phyloP scores from a whole-genome alignment of 805 yeast species.

The Wickerhamiella vanderwaltii region DNA sequence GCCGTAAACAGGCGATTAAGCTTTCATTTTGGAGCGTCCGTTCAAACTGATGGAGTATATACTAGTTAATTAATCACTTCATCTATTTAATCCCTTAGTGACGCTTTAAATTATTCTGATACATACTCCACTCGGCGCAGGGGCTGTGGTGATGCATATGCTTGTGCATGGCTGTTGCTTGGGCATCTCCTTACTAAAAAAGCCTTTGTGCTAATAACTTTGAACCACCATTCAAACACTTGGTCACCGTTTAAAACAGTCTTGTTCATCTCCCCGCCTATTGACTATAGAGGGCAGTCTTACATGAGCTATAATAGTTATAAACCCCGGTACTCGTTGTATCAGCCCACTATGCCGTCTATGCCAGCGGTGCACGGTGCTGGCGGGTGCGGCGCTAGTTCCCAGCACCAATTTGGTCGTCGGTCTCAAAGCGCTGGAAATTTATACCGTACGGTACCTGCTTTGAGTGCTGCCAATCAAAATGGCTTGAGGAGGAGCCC shows the following conservation, averaged over 20 bases:
- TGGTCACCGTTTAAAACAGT: background rate
- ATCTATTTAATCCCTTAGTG: too few species aligned
- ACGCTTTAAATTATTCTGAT: too few species aligned
- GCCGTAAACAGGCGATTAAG: too few species aligned
- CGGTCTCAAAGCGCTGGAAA: constrained; percentile 1
- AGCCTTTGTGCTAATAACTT: background rate
- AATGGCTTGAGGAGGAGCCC: background rate
- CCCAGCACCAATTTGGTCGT: background rate
- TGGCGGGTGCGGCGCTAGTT: constrained; percentile 2
- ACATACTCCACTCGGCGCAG: constrained; percentile 5
- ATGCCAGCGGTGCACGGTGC: background rate
- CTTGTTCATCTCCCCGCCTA: too few species aligned
- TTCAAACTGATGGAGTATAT: too few species aligned
- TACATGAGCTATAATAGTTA: constrained; percentile 8
- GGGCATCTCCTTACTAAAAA: constrained; percentile 5
- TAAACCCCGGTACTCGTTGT: constrained; percentile 8
- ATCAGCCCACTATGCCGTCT: constrained; percentile 4
- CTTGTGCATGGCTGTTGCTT: constrained; percentile 11
- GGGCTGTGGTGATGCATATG: constrained; percentile 4
- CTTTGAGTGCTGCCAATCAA: background rate
- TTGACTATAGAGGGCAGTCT: too few species aligned
- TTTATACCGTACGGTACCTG: background rate
- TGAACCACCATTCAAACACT: background rate
- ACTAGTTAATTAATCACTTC: too few species aligned
- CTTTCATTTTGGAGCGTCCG: too few species aligned